Base-by-base conservation (phyloP, 2,329 filamentous ascomycete genomes). In the Sporothrix protearum region DNA sequence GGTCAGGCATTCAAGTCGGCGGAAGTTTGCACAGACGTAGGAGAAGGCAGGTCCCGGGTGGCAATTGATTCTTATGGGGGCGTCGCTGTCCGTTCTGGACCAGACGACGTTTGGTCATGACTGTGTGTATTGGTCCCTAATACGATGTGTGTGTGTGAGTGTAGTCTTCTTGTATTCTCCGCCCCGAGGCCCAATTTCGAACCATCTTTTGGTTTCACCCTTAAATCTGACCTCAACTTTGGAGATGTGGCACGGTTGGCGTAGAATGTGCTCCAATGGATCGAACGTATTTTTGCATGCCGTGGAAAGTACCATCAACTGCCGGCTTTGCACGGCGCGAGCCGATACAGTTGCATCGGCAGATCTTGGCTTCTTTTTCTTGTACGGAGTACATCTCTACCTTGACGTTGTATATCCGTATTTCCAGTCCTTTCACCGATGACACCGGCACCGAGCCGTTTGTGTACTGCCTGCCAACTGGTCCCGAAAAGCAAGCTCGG, bases 401-500 rank as follows among this genome's bases (percentile, higher is more conserved):
- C 9, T 2, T 5, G 12, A 7, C 19, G n/a, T 45, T 63, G n/a
- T n/a, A 63, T 39, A 63, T 63, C 59, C 36, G 59, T 63, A 45
- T 22, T 63, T 63, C 59, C 59, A 57, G 14, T 57, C 28, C 33
- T 28, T 7, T 57, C 10, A 33, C 12, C n/a, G n/a, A n/a, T n/a
- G n/a, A n/a, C 25, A 89, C 89, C 76, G 87, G 88, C 14, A 79
- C 79, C 9, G 88, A 90, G 75, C 87, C 87, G 14, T 89, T 87
- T 77, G 80, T 89, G 3, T 82, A 89, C 64, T 88, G 86, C 74
- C 83, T 87, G 63, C 81, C 82, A 71, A 80, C 81, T 64, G 82
- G 84, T 0, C 76, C 78, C 64, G 78, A 82, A 76, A 80, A 85
- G n/a, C 72, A 79, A 82, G 71, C 91, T 90, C 76, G 82, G 84